Evolutionary conservation across 192 early-diverging fungal species (phyloP).

Genomic region (Ramicandelaber brevisporus): DNA sequence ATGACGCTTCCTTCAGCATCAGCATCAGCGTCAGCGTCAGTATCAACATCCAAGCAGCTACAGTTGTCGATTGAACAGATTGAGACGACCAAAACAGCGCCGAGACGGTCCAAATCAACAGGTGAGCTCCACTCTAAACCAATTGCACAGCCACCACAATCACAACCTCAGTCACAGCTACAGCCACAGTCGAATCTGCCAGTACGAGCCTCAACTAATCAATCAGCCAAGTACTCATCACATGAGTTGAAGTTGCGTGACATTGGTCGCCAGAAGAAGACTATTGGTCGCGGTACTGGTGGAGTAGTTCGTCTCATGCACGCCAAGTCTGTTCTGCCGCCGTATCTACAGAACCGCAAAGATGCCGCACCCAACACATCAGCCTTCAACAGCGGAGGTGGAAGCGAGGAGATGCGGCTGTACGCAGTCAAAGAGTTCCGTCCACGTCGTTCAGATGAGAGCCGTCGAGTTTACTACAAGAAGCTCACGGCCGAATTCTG

Average conservation of each 20-base stretch:
- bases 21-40: no score
- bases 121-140: no score
- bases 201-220: not conserved
- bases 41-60: no score
- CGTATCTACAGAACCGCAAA: not conserved
- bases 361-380: no score
- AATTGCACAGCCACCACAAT: not conserved
- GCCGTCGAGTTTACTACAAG: constrained; percentile 49
- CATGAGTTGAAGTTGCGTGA: constrained; percentile 20
- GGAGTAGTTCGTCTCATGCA: constrained; percentile 42
- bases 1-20: no score
- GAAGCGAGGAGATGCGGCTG: constrained; percentile 24
- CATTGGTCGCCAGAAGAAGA: constrained; percentile 31
- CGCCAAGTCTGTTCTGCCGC: constrained; percentile 12
- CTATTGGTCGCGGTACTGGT: constrained; percentile 40
- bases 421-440: constrained; percentile 67
- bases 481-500: constrained; percentile 67
- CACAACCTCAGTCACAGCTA: not conserved
- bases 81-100: no score
- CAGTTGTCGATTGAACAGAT: no score
- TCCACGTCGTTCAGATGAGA: constrained; percentile 30
- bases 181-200: not conserved
- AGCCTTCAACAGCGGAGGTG: constrained; percentile 12
- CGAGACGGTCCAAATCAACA: no score
- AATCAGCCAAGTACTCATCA: constrained; percentile 7